A percentile compares a stretch with the other conserved stretches of the same genome.
Conservation (phyloP, 441 rosid genomes). For the Theobroma grandiflorum region DNA sequence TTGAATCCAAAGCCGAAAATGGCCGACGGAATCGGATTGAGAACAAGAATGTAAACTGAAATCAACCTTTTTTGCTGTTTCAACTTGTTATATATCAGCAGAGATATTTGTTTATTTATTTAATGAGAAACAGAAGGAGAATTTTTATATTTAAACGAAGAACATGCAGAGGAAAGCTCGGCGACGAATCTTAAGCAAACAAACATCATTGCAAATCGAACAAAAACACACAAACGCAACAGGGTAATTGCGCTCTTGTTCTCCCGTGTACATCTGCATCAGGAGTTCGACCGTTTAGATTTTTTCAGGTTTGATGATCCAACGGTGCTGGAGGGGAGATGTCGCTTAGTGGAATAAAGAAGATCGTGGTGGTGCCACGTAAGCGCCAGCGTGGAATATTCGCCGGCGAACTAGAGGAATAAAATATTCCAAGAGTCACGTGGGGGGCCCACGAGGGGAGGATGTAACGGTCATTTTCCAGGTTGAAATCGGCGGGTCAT, state of each 20-base stretch:
- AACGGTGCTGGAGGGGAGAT: background rate
- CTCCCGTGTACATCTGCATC: background rate
- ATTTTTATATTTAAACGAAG: slow-evolving; percentile 1
- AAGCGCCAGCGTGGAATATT: slow-evolving; percentile 55
- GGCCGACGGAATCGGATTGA: background rate
- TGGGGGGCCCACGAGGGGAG: slow-evolving; percentile 38
- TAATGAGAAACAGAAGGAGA: background rate
- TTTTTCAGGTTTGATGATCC: background rate
- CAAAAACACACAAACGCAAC: background rate
- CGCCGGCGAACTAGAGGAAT: slow-evolving; percentile 24
- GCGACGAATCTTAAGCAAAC: slow-evolving; percentile 64
- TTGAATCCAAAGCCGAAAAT: slow-evolving; percentile 1
- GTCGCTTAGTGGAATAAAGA: background rate
- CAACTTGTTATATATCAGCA: background rate
- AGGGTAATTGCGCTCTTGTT: background rate
- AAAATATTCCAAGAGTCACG: slow-evolving; percentile 43
- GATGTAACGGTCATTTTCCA: slow-evolving; percentile 8
- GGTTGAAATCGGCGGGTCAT: background rate
- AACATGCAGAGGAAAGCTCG: slow-evolving; percentile 59
- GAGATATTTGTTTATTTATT: background rate
- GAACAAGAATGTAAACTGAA: background rate
- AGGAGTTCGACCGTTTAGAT: background rate
- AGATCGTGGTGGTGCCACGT: slow-evolving; percentile 22
- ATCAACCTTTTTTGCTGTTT: background rate
- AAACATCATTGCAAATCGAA: slow-evolving; percentile 26